Evolutionary conservation across 164 flowering plant species (phyloP).

Genomic region (Aristolochia contorta): DNA sequence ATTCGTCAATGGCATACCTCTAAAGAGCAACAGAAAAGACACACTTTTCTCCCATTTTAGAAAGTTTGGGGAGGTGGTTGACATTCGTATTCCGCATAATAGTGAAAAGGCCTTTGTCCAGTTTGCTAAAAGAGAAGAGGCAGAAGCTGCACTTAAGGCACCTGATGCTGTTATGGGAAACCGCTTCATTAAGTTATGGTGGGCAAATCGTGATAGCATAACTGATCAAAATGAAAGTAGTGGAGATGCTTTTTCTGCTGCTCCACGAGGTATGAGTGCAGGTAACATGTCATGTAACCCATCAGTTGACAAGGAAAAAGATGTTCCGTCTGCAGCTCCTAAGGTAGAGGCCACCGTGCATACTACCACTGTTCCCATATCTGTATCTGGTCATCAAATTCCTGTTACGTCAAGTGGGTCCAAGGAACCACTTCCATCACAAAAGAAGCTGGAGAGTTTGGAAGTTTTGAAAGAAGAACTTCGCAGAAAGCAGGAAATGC

Average conservation of each 20-base stretch:
- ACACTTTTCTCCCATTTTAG: constrained; percentile 76
- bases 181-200: constrained; percentile 85
- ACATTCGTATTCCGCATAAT: constrained; percentile 64
- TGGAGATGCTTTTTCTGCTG: constrained; percentile 18
- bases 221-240: constrained; percentile 36
- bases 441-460: constrained; percentile 62
- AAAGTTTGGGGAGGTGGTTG: constrained; percentile 83
- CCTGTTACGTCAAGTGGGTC: constrained; percentile 29
- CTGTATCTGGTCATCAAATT: constrained; percentile 26
- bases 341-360: constrained; percentile 19
- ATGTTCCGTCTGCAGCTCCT: constrained; percentile 20
- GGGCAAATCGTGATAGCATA: constrained; percentile 90
- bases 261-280: constrained; percentile 20
- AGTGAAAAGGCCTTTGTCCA: constrained; percentile 86
- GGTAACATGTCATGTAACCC: constrained; percentile 22
- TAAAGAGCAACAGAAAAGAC: constrained; percentile 59
- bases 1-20: constrained; percentile 80
- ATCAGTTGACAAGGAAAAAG: constrained; percentile 31
- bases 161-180: constrained; percentile 99
- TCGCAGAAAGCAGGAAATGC: constrained; percentile 81
- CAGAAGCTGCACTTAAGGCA: constrained; percentile 84
- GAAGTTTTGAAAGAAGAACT: constrained; percentile 79
- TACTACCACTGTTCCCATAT: constrained; percentile 21
- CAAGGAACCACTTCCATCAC: constrained; percentile 38
- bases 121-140: constrained; percentile 89